Percentiles rank a stretch among this genome's conserved stretches.
Evolutionary conservation across 805 yeast genomes (phyloP).

Genomic region (Teunomyces barrocoloradensis): DNA sequence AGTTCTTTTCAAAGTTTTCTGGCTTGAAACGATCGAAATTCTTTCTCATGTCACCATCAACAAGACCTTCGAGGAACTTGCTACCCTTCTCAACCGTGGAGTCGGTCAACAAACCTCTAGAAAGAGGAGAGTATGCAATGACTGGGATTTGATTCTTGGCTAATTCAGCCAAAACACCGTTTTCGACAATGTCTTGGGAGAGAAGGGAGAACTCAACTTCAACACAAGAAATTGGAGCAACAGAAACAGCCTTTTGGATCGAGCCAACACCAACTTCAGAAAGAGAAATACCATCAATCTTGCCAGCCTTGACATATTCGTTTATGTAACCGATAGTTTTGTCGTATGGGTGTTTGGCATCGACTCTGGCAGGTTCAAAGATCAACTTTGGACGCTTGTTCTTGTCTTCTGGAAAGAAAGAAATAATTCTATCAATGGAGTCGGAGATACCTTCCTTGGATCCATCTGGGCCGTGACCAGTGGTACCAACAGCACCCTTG

Average conservation of each 20-base stretch:
- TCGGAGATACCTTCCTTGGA: conserved; percentile 43
- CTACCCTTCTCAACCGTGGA: conserved; percentile 37
- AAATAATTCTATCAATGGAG: conserved; percentile 46
- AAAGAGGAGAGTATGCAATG: conserved; percentile 80
- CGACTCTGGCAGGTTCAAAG: conserved; percentile 75
- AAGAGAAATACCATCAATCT: conserved; percentile 66
- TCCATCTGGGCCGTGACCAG: conserved; percentile 46
- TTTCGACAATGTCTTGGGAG: conserved; percentile 55
- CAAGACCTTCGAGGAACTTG: conserved; percentile 40
- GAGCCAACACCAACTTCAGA: conserved; percentile 69
- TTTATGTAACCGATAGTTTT: conserved; percentile 56
- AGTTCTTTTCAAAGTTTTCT: conserved; percentile 57
- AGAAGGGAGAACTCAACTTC: conserved; percentile 80
- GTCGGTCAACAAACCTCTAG: conserved; percentile 78
- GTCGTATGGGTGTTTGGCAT: conserved; percentile 52
- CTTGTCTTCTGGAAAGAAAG: conserved; percentile 26
- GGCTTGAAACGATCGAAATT: conserved; percentile 55
- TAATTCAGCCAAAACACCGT: conserved; percentile 64
- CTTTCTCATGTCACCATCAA: conserved; percentile 54
- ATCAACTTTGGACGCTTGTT: conserved; percentile 32
- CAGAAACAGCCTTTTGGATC: conserved; percentile 54
- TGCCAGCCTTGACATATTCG: conserved; percentile 60
- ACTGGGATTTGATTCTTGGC: conserved; percentile 60
- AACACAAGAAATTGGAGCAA: conserved; percentile 60
- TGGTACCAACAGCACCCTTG: conserved; percentile 58